Base-by-base conservation (phyloP, 805 yeast species). In the Candida nanaspora region DNA sequence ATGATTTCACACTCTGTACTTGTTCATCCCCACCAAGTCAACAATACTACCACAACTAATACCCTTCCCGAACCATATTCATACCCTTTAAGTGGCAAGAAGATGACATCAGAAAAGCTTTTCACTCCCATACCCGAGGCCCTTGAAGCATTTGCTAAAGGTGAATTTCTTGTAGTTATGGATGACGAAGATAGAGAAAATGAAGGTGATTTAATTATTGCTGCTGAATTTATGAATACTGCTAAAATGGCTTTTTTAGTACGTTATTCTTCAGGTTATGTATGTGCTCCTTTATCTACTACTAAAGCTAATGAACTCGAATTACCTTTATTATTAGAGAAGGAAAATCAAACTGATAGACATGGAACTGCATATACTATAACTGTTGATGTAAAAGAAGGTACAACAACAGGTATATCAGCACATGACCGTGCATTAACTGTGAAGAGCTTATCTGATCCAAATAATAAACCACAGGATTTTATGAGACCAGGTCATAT, bases 341-440 rank as follows among this genome's bases (percentile, higher is more conserved):
- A 71, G 42, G 66, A 69, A 43, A 65, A 69, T 40, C 66, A 69
- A 41, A 65, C 76, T 11, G 98, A 93, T 58, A 79, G 95, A 58
- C 97, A 93, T 52, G 95, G 95, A 10, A 93, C 99, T 2, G 98
- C 98, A 2, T 93, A 93, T 64, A 93, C 98, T 1, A 79, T 93
- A 37, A 87, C 97, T 1, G 86, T 86, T 40, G 99, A 93, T 58
- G 79, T 67, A 46, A 78, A 75, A 28, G 82, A 82, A 42, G 96
- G 95, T 28, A 89, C 98, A 29, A 87, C 98, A 11, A 93, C 99
- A 0, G 99, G 99, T 11, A 93, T 93, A 38, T 83, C 95, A 21
- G 97, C 98, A 9, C 82, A 80, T 52, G 99, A 93, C 62, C 74
- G 99, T 54, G 91, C 95, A 0, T 64, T 84, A 49, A 93, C 98